phyloP scores from a whole-genome alignment of 257 asterid genomes.

The Nicotiana knightiana region DNA sequence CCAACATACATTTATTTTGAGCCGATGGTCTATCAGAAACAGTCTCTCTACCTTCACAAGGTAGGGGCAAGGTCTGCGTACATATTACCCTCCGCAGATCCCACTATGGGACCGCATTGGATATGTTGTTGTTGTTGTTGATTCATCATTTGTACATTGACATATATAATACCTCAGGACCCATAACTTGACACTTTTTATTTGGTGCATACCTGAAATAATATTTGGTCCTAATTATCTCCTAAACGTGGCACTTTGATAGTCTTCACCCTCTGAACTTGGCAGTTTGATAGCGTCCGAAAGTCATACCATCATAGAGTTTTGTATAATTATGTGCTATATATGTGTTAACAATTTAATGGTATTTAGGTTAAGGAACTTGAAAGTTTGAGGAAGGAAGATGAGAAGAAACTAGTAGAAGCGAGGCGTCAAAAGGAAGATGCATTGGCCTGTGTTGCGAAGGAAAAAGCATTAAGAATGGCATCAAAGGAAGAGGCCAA shows the following conservation, averaged over 20 bases:
- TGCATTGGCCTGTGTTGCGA: not conserved
- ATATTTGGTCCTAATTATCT: no score
- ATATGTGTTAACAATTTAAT: not conserved
- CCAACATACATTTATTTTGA: not conserved
- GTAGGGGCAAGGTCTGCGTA: not conserved
- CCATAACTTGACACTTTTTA: no score
- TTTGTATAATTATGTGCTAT: not conserved
- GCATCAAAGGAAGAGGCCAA: not conserved
- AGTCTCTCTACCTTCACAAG: no score
- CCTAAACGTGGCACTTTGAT: no score
- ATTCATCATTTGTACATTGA: not conserved
- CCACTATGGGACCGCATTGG: no score
- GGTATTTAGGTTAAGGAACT: slow-evolving; percentile 8
- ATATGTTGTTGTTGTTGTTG: not conserved
- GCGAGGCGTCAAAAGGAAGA: not conserved
- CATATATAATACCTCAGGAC: no score
- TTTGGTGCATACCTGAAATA: no score
- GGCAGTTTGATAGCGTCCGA: no score
- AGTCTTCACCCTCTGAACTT: no score
- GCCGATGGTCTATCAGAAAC: not conserved
- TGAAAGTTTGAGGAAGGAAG: slow-evolving; percentile 3
- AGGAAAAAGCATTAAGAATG: not conserved
- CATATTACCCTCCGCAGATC: not conserved
- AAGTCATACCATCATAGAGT: not conserved
- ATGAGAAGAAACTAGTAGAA: slow-evolving; percentile 9